Base-by-base conservation (phyloP, 108 stramenopile species). In the Fragilariopsis cylindrus region DNA sequence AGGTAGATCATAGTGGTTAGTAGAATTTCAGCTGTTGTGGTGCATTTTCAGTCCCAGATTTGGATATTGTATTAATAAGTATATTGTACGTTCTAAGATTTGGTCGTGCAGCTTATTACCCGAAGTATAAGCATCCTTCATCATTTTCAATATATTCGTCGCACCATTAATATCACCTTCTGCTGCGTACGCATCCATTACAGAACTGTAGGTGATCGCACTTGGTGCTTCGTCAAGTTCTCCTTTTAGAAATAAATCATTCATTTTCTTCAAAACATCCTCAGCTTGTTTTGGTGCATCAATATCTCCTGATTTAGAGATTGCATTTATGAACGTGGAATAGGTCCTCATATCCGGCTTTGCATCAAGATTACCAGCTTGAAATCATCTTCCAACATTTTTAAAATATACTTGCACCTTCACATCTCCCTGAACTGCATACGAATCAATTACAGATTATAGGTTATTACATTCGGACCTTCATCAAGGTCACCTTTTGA, bases 171-270 rank as follows among this genome's bases (percentile, higher is more conserved):
- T 2, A 13, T 42, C 55, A 11, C 75, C 70, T 6, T 30, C 74
- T 70, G 85, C 88, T 62, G 86, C 87, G 71, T 82, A 90, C 13
- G 84, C 82, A 67, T 88, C 83, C 62, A 90, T 85, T 47, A 88
- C 82, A 43, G 87, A 82, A 40, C 83, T 85, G 60, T 88, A 90
- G 44, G 87, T 85, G 44, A 87, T 84, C n/a, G 87, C 85, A 57
- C 79, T 85, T 46, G 90, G 90, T 58, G 74, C 79, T 63, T 84
- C 82, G 13, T 74, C 70, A 49, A 84, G 70, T 62, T 90, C 82
- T 53, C 83, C 85, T 12, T 81, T 70, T 50, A 83, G 81, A 53
- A 87, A 85, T 72, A 84, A 81, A 57, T 81, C 72, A 57, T 90
- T 81, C 87, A 90, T 88, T 49, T 85, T 62, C 46, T 82, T 71